Evolutionary conservation across 2,329 filamentous ascomycete species (phyloP), one percentile per base, ranked within the genome.

Genomic region (Beauveria pseudobassiana): DNA sequence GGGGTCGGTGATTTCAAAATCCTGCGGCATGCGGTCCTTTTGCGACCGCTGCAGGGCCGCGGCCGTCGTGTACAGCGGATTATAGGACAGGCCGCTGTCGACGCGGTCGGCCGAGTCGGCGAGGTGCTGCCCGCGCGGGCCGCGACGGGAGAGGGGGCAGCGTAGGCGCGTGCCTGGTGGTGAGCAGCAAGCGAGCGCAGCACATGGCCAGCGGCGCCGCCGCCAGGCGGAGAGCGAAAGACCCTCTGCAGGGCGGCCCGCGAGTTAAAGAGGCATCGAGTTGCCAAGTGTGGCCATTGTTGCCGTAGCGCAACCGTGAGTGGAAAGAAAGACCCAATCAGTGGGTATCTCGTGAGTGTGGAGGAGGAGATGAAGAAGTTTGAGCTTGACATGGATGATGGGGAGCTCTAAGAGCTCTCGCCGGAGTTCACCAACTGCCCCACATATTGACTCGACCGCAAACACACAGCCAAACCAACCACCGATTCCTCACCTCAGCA

Each of bases 241-340:
- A 81, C 76, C 59, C 75, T 73, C 51, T 77, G 75, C 5, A 84
- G 75, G 63, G 79, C 78, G 42, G 72, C 67, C n/a, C 76, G 75
- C 57, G 78, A 75, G 65, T 74, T 77, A 69, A 76, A 77, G 48
- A 79, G 65, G 64, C 77, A 80, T 60, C 66, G 63, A 63, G 59
- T 68, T 64, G 62, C 67, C 74, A 78, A 81, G n/a, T 72, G 61
- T 24, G 7, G 26, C 28, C 48, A 56, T 64, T 62, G 56, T 64
- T 38, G 42, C n/a, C 9, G 18, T 18, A 6, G 2, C 5, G 16
- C 22, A 28, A 16, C n/a, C 28, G 14, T 22, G 7, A 16, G 18
- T 12, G 24, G 7, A 14, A 22, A n/a, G 14, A 40, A 28, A 16
- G 5, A n/a, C 10, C 12, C 24, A 45, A 48, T 48, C 22, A 6